Evolutionary conservation across 2,329 filamentous ascomycete genomes (phyloP), one percentile per base, ranked within the genome.

Genomic region (Madurella mycetomatis): DNA sequence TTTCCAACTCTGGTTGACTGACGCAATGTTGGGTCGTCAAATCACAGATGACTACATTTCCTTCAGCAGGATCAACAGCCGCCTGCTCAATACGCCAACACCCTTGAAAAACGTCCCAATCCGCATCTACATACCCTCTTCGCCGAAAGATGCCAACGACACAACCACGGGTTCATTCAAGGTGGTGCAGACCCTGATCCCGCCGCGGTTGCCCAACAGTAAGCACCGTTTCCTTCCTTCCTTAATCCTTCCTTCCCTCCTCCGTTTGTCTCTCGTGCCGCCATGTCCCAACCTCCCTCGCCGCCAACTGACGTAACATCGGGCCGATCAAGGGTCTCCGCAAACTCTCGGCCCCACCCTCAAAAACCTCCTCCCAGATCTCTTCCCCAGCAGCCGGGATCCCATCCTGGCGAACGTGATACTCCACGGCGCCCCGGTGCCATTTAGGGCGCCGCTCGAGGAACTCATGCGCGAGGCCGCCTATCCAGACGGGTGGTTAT

Each of bases 401-500:
- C 86, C 90, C 0, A 83, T 96, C 11, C 79, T 96, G 47, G 94
- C 92, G 1, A 86, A 88, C 55, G 88, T 88, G 1, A 80, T 97
- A 7, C 72, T 97, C 64, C 94, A 99, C 73, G 94, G 94, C 1
- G 89, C 86, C 1, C 80, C 84, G 0, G 81, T 96, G 55, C 92
- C 94, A 1, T 87, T 97, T 74, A 73, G 76, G 55, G 88, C 91
- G 1, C 85, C 85, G 19, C 71, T 99, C 16, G 88, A 90, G 65
- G 92, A 96, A 45, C 69, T 99, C 54, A 88, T 94, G 72, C 81
- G 85, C 53, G 87, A 87, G 65, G 87, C 88, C 4, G 84, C 90
- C 1, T 97, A 96, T 75, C 85, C 90, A 0, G 94, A 99, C 72
- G 94, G 94, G 0, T 99, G 92, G 87, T 70, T 96, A 25, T 90